phyloP scores from a whole-genome alignment of 257 asterid genomes.

The Ocimum tenuiflorum region DNA sequence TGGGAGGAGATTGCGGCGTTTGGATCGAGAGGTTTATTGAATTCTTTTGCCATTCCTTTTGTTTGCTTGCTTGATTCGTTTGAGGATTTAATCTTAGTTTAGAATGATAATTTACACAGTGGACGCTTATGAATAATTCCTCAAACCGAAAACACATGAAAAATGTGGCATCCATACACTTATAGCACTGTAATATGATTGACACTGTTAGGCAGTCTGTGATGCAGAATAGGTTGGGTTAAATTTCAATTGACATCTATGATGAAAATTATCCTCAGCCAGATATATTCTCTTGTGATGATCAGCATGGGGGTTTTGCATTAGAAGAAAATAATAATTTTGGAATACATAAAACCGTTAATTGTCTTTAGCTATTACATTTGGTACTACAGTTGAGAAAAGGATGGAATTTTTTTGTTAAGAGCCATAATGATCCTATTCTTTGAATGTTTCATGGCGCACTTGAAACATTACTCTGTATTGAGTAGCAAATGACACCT shows the following conservation, averaged over 20 bases:
- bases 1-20: slow-evolving; percentile 86
- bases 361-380: neutral
- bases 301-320: neutral
- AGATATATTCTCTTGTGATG: neutral
- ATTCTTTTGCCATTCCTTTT: neutral
- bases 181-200: neutral
- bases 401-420: neutral
- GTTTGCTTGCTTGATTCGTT: neutral
- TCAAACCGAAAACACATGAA: neutral
- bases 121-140: slow-evolving; percentile 1
- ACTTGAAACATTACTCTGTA: no score
- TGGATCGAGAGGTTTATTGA: slow-evolving; percentile 58
- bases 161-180: neutral
- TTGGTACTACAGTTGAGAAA: neutral
- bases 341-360: neutral
- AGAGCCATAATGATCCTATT: neutral
- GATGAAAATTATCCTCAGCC: neutral
- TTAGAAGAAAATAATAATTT: neutral
- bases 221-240: neutral
- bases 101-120: neutral
- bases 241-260: neutral
- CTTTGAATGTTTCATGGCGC: neutral
- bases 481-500: no score
- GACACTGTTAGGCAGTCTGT: neutral
- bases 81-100: neutral